A percentile compares a stretch with the other conserved stretches of the same genome.
Evolutionary conservation across 441 rosid species (phyloP).

Genomic region (Rhodomyrtus psidioides): DNA sequence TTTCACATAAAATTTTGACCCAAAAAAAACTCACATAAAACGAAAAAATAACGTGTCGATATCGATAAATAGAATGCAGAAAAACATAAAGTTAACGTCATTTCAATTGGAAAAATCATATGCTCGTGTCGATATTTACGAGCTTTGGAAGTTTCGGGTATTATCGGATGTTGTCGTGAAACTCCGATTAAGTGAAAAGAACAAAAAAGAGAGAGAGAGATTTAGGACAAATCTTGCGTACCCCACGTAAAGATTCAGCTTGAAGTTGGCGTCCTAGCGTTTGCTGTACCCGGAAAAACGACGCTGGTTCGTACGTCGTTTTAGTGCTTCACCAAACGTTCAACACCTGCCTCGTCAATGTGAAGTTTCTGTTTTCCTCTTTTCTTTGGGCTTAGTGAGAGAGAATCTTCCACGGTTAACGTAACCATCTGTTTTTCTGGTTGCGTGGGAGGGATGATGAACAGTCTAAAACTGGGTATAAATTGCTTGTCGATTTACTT

Average conservation of each 20-base stretch:
- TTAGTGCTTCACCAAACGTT: not conserved
- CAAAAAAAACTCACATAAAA: too few species aligned
- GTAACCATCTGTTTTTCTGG: not conserved
- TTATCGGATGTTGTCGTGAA: not conserved
- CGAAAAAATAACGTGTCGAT: too few species aligned
- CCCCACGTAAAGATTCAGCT: too few species aligned
- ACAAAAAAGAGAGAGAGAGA: too few species aligned
- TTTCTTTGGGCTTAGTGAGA: not conserved
- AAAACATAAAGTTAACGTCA: too few species aligned
- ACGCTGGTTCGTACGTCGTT: not conserved
- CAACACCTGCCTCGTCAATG: not conserved
- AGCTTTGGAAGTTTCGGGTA: not conserved
- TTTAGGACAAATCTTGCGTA: too few species aligned
- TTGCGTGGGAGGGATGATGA: not conserved
- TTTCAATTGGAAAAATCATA: not conserved
- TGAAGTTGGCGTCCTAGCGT: not conserved
- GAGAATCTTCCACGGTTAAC: not conserved
- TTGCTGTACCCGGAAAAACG: not conserved
- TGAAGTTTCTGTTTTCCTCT: not conserved
- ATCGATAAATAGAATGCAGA: too few species aligned
- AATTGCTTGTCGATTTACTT: not conserved
- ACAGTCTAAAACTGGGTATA: not conserved
- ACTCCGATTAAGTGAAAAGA: not conserved
- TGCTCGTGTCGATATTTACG: not conserved
- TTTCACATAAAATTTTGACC: too few species aligned